phyloP scores from a whole-genome alignment of 164 flowering plant genomes.

The Malania oleifera region DNA sequence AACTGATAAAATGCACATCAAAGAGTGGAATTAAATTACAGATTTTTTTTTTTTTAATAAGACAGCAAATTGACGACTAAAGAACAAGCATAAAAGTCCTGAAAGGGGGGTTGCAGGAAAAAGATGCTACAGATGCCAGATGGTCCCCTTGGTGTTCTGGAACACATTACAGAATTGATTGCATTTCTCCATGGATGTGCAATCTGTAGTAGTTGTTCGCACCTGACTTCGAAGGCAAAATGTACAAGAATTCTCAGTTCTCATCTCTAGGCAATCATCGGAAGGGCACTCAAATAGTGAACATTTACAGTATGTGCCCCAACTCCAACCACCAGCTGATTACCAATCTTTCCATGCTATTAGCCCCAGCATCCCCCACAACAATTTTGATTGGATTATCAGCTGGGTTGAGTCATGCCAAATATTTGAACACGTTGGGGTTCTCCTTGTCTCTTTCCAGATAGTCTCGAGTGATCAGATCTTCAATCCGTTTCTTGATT shows the following conservation, averaged over 20 bases:
- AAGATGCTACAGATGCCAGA: not conserved
- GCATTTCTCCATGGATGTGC: constrained; percentile 10
- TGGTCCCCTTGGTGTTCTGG: constrained; percentile 8
- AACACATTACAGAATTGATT: constrained; percentile 10
- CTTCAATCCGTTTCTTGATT: constrained; percentile 80
- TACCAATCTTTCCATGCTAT: constrained; percentile 9
- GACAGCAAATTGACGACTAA: not conserved
- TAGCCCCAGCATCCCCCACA: constrained; percentile 9
- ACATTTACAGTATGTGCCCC: constrained; percentile 6
- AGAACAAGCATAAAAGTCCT: constrained; percentile 10
- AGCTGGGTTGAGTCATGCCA: constrained; percentile 49
- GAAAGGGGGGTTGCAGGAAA: not conserved
- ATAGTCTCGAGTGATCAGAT: constrained; percentile 79
- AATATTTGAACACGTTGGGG: constrained; percentile 69
- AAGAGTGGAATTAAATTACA: constrained; percentile 4
- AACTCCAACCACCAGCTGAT: constrained; percentile 3
- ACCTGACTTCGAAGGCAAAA: constrained; percentile 18
- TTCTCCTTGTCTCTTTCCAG: constrained; percentile 81
- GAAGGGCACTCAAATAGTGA: not conserved
- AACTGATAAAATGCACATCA: not conserved
- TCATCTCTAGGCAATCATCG: constrained; percentile 9
- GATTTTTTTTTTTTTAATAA: constrained; percentile 4
- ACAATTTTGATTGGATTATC: constrained; percentile 2
- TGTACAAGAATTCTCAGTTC: constrained; percentile 21
- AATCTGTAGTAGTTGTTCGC: constrained; percentile 7